phyloP scores from a whole-genome alignment of 1,284 basidiomycete genomes.

The Microbotryum lychnidis-dioicae region DNA sequence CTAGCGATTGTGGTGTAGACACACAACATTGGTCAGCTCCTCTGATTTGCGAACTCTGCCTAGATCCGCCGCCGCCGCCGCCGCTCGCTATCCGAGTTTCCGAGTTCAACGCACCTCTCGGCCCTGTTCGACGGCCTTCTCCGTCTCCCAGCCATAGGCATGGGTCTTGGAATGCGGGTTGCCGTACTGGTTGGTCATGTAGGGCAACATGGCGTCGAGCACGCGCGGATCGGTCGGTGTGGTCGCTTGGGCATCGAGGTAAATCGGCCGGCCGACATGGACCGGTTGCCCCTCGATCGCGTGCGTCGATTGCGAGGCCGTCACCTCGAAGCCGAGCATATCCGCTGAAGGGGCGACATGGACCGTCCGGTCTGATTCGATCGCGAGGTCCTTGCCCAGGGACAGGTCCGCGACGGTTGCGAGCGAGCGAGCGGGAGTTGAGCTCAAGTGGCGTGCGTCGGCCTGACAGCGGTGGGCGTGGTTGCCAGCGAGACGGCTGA shows the following conservation, averaged over 20 bases:
- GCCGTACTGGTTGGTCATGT: slow-evolving; percentile 89
- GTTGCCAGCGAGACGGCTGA: no score
- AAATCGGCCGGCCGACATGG: slow-evolving; percentile 60
- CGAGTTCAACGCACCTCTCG: slow-evolving; percentile 53
- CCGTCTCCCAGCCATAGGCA: slow-evolving; percentile 98
- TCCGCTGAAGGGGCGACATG: slow-evolving; percentile 15
- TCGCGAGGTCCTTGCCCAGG: slow-evolving; percentile 11
- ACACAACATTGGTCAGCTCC: background rate
- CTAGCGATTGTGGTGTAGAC: slow-evolving; percentile 41
- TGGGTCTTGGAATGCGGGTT: slow-evolving; percentile 98
- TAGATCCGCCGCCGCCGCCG: background rate
- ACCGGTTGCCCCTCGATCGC: background rate
- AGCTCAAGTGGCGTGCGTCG: background rate
- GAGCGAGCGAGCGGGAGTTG: slow-evolving; percentile 8
- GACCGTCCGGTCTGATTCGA: slow-evolving; percentile 8
- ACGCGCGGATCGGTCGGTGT: slow-evolving; percentile 97
- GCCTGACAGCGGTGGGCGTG: no score
- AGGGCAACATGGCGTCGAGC: slow-evolving; percentile 94
- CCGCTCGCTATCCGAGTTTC: no score
- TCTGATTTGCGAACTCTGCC: background rate
- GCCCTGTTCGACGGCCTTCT: slow-evolving; percentile 84
- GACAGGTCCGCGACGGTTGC: slow-evolving; percentile 19
- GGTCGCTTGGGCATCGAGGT: slow-evolving; percentile 91
- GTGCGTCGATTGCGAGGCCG: slow-evolving; percentile 1
- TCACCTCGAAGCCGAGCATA: slow-evolving; percentile 29